Base-by-base conservation (phyloP, 108 stramenopile genomes). In the Discostella stelligeroides region DNA sequence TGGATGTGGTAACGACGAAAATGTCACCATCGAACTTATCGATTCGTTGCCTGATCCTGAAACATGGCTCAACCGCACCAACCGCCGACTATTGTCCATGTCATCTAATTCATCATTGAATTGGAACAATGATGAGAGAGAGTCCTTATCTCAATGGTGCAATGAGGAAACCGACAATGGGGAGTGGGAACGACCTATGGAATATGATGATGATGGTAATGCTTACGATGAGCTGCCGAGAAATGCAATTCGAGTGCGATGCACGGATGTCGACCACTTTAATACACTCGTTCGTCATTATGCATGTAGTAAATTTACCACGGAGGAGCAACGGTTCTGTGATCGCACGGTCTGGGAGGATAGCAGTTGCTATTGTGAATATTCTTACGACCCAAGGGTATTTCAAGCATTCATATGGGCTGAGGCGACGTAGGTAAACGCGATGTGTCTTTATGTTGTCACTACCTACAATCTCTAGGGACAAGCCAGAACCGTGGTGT, bases 351-450 rank as follows among this genome's bases (percentile, higher is more conserved):
- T 18, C 21, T 90, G 86, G 86, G 76, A 82, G 29, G 89, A 90
- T 47, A 60, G 48, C 23, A 78, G 57, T 40, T 43, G 49, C 15
- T 85, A 85, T 54, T 63, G 62, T 18, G 62, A 63, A 17, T 56
- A 55, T 59, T 69, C 68, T 7, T 90, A 87, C 75, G 89, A 90
- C 68, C 89, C 89, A 7, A 76, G 89, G 20, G 89, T 90, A 10
- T 90, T 87, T 61, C 89, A 90, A 69, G 86, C 84, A 11, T 90
- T 90, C 55, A 72, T 87, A 17, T 90, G 89, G 89, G 61, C 66
- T 12, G 83, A 75, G 48, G 47, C 66, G 25, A 21, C 21, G 53
- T 50, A 29, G 49, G 49, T 46, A 17, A 46, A n/a, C n/a, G n/a
- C n/a, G n/a, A n/a, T n/a, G n/a, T n/a, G n/a, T n/a, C n/a, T n/a